Conservation (phyloP, 2,329 filamentous ascomycete genomes). For the Fusarium succisae region DNA sequence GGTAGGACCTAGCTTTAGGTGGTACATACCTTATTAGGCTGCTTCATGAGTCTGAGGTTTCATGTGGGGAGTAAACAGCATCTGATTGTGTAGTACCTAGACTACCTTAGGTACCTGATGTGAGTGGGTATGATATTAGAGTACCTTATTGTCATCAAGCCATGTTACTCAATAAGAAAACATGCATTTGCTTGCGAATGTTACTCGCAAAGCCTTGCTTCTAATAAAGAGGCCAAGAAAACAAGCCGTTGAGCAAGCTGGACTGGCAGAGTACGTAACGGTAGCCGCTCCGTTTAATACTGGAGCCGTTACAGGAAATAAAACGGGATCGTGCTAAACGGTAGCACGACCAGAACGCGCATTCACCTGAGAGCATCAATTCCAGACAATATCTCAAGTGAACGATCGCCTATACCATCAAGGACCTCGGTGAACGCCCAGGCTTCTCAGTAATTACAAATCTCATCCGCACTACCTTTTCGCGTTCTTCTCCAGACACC, state of each 20-base stretch:
- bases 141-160: not conserved
- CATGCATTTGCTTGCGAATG: not conserved
- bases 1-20: not conserved
- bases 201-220: not conserved
- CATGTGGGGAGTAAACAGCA: conserved; percentile 4
- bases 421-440: not conserved
- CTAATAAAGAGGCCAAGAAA: not conserved
- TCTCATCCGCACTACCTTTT: not conserved
- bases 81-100: not conserved
- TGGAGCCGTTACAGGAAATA: not conserved
- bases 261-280: not conserved
- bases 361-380: conserved; percentile 31
- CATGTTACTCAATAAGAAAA: not conserved
- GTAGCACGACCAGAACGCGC: conserved; percentile 25
- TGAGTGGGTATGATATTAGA: not conserved
- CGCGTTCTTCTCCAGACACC: not conserved
- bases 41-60: conserved; percentile 12
- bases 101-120: not conserved
- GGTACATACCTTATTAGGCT: not conserved
- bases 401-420: conserved; percentile 2
- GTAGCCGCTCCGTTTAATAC: conserved; percentile 20
- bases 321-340: conserved; percentile 16
- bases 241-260: not conserved
- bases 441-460: not conserved
- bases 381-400: conserved; percentile 25